Evolutionary conservation across 495 filamentous ascomycete genomes (phyloP).

Genomic region (Aspergillus biplanus): DNA sequence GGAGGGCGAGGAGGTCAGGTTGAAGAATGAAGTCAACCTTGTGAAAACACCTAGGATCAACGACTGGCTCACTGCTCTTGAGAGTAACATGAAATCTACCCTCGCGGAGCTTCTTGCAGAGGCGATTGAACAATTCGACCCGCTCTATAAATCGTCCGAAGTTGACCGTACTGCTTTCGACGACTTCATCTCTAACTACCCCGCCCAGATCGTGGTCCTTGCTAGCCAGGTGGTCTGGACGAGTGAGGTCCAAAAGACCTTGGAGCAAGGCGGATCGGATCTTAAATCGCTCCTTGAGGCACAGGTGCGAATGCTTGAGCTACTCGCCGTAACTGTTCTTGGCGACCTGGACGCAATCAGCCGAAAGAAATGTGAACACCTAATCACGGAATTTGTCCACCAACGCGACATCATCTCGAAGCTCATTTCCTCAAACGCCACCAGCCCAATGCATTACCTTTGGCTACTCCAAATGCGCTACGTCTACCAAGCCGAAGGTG

Average conservation of each 20-base stretch:
- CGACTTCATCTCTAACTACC: slow-evolving; percentile 77
- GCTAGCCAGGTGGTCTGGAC: slow-evolving; percentile 97
- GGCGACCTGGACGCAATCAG: slow-evolving; percentile 84
- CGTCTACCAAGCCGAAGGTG: slow-evolving; percentile 79
- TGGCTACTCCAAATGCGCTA: slow-evolving; percentile 99
- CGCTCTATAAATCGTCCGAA: slow-evolving; percentile 66
- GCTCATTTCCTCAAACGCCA: slow-evolving; percentile 73
- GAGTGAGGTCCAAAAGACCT: slow-evolving; percentile 71
- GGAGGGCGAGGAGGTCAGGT: slow-evolving; percentile 85
- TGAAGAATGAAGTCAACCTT: slow-evolving; percentile 89
- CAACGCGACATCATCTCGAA: slow-evolving; percentile 90
- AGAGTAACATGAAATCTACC: slow-evolving; percentile 91
- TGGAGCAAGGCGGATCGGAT: slow-evolving; percentile 68
- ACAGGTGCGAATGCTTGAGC: slow-evolving; percentile 76
- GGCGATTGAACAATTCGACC: slow-evolving; percentile 71
- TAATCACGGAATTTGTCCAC: slow-evolving; percentile 98
- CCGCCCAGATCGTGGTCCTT: slow-evolving; percentile 93
- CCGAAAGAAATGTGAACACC: slow-evolving; percentile 95
- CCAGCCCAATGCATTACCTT: slow-evolving; percentile 78
- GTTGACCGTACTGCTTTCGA: slow-evolving; percentile 70
- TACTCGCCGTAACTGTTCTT: slow-evolving; percentile 87
- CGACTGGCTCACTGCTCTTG: slow-evolving; percentile 91
- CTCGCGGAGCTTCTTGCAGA: slow-evolving; percentile 89
- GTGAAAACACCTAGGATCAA: slow-evolving; percentile 95
- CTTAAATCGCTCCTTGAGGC: slow-evolving; percentile 71